Conservation (phyloP, 495 filamentous ascomycete species). For the Penicillium robsamsonii region DNA sequence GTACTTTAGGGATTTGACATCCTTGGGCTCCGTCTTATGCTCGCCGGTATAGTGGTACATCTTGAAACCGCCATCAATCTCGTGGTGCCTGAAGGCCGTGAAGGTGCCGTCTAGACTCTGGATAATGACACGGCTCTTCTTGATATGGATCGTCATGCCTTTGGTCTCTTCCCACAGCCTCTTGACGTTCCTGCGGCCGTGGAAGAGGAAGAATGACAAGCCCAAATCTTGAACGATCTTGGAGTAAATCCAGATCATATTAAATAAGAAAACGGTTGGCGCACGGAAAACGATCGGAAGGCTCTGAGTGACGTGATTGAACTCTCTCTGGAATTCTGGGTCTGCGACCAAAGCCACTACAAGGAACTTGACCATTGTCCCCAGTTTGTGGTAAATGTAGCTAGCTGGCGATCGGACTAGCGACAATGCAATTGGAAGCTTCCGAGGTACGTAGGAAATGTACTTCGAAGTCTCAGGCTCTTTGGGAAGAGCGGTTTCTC, state of each 20-base stretch:
- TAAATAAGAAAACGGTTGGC: slow-evolving; percentile 41
- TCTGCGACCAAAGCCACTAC: slow-evolving; percentile 55
- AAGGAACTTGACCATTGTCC: slow-evolving; percentile 50
- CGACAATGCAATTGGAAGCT: slow-evolving; percentile 23
- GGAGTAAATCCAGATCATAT: slow-evolving; percentile 50
- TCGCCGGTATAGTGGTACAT: slow-evolving; percentile 48
- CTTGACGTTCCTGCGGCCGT: slow-evolving; percentile 45
- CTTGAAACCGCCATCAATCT: slow-evolving; percentile 41
- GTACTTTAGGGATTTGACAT: slow-evolving; percentile 39
- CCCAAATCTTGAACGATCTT: slow-evolving; percentile 37
- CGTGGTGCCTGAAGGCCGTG: slow-evolving; percentile 47
- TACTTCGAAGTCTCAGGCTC: slow-evolving; percentile 31
- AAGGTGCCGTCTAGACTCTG: slow-evolving; percentile 46
- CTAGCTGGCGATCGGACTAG: slow-evolving; percentile 31
- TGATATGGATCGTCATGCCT: slow-evolving; percentile 46
- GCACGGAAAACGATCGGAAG: slow-evolving; percentile 37
- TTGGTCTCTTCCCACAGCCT: slow-evolving; percentile 48
- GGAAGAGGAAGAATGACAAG: slow-evolving; percentile 50
- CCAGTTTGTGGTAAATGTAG: slow-evolving; percentile 41
- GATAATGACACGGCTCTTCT: slow-evolving; percentile 45
- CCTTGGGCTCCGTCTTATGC: slow-evolving; percentile 44
- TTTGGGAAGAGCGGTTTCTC: slow-evolving; percentile 29
- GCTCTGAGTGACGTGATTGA: slow-evolving; percentile 45
- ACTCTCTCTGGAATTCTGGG: slow-evolving; percentile 58
- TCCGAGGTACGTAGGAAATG: slow-evolving; percentile 34